Conservation (phyloP, 768 basidiomycete species). For the Termitomyces sp. region DNA sequence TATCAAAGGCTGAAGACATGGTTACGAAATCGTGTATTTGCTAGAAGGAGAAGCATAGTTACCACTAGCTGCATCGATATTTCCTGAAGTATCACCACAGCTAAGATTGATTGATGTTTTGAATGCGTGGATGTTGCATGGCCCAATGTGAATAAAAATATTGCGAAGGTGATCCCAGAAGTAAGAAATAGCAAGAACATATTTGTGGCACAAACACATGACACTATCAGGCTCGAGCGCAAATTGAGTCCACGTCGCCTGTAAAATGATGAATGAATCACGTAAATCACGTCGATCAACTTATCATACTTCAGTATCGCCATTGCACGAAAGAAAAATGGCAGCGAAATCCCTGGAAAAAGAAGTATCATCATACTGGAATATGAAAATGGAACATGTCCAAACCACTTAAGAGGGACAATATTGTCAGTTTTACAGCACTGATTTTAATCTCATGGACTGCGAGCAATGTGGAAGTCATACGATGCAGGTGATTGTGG, state of each 20-base stretch:
- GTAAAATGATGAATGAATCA: neutral
- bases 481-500: neutral
- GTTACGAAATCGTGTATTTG: neutral
- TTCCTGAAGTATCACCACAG: neutral
- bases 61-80: neutral
- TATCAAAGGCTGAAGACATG: neutral
- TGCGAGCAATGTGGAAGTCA: neutral
- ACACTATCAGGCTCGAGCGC: neutral
- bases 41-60: neutral
- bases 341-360: neutral
- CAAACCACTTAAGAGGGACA: neutral
- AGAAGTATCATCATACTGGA: neutral
- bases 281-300: neutral
- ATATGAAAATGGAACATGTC: neutral
- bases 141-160: neutral
- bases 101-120: neutral
- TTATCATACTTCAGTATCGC: neutral
- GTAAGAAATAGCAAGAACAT: neutral
- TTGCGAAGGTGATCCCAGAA: neutral
- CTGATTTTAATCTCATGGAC: neutral
- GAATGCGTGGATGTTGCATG: neutral
- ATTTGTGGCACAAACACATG: neutral
- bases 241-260: neutral
- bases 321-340: neutral
- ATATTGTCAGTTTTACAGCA: neutral